phyloP scores from a whole-genome alignment of 1,139 yeast species.

The Pichia sp. region DNA sequence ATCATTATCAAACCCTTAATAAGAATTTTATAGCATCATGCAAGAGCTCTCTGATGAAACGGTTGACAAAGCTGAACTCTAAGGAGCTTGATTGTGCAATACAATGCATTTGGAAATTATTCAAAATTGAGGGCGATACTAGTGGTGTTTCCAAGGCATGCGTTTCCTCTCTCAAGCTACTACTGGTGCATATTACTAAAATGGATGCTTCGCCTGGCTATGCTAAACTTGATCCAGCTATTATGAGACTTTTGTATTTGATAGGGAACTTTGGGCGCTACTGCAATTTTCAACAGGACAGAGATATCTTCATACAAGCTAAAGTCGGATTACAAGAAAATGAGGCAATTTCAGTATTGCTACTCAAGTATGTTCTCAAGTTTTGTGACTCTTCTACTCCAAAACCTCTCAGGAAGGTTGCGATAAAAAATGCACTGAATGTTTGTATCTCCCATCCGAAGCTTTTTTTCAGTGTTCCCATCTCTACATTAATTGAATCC shows the following conservation, averaged over 20 bases:
- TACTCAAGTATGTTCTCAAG: constrained; percentile 48
- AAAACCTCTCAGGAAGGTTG: constrained; percentile 36
- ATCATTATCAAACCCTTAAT: constrained; percentile 36
- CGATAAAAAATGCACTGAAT: constrained; percentile 48
- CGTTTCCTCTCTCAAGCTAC: constrained; percentile 40
- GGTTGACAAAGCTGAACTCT: constrained; percentile 51
- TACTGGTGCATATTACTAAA: constrained; percentile 4
- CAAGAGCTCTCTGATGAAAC: constrained; percentile 44
- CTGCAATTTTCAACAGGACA: constrained; percentile 48
- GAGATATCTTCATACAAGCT: constrained; percentile 35
- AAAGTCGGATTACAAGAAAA: constrained; percentile 38
- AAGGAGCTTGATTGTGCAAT: constrained; percentile 62
- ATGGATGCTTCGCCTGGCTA: neutral
- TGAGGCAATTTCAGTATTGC: constrained; percentile 49
- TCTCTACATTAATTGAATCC: constrained; percentile 46
- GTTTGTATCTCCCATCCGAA: constrained; percentile 58
- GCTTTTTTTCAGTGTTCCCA: constrained; percentile 48
- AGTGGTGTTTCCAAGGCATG: constrained; percentile 52
- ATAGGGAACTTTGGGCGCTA: constrained; percentile 65
- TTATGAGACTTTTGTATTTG: constrained; percentile 52
- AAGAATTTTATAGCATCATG: constrained; percentile 43
- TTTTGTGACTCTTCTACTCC: constrained; percentile 36
- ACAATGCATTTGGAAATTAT: constrained; percentile 54
- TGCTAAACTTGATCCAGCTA: constrained; percentile 34
- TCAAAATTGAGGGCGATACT: constrained; percentile 28